Evolutionary conservation across 1,139 yeast species (phyloP), one percentile per base, ranked within the genome.

Genomic region (Candida sojae): DNA sequence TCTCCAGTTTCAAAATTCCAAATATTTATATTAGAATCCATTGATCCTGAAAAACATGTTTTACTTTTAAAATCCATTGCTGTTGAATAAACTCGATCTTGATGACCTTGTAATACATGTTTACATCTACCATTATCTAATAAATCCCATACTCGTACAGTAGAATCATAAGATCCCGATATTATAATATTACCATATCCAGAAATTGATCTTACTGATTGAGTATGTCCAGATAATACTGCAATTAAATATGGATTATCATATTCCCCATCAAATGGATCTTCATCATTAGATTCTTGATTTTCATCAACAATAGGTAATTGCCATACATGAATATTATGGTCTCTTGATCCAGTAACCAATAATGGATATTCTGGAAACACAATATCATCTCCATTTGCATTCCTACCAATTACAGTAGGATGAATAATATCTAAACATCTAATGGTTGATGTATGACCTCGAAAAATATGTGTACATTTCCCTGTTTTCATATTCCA

Each of bases 111-210:
- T 31, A 93, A 73, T 11, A 87, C 82, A 68, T 84, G 85, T 48
- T 80, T 79, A 63, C 97, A 90, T 47, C 76, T 77, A 44, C 89
- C 89, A 21, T 86, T 82, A 37, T 82, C 78, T 41, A 80, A 64
- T 50, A 91, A 75, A 58, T 88, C 95, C 99, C 99, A 93, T 1
- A 93, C 96, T 53, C 97, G 78, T 6, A 92, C 91, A 0, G 91
- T 88, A 44, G 88, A 81, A 66, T 93, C 99, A 63, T 93, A 93
- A 3, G 96, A 88, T 0, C 97, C 98, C 33, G 96, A 87, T 2
- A 93, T 84, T 31, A 92, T 81, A 8, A 87, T 81, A 59, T 89
- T 89, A 1, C 95, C 97, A 63, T 84, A 75, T 0, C 96, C 97
- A 1, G 95, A 80, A 9, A 93, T 88, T 0, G 97, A 86, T 46